A percentile compares a stretch with the other conserved stretches of the same genome.
These are phyloP conservation scores for Zygnema circumcarinatum DNA, from an alignment of 139 green algal genomes.

Conservation along the genomic window DNA sequence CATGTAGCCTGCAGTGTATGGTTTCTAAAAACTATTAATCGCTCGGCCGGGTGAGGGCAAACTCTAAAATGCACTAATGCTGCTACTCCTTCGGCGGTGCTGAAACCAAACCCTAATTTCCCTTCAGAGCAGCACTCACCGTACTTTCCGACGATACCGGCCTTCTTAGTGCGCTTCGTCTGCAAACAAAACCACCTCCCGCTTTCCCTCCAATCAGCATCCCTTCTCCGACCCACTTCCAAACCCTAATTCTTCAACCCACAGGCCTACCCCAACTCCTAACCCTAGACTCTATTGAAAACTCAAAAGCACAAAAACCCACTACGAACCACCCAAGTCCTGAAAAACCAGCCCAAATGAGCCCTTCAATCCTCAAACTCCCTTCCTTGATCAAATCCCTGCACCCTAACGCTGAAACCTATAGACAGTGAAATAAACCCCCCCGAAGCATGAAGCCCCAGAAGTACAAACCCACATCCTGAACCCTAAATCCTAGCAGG, in stretches of 20 bases:
- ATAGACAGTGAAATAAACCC: not conserved
- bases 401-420: not conserved
- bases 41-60: too few species aligned
- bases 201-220: too few species aligned
- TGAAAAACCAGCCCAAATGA: not conserved
- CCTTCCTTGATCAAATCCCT: not conserved
- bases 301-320: not conserved
- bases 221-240: not conserved
- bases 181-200: too few species aligned
- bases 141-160: conserved; percentile 99
- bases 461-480: not conserved
- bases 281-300: not conserved
- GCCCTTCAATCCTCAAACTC: not conserved
- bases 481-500: not conserved
- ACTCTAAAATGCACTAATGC: too few species aligned
- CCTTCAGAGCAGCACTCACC: conserved; percentile 66
- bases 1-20: too few species aligned
- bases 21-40: too few species aligned
- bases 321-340: too few species aligned
- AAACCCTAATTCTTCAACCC: not conserved
- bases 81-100: too few species aligned
- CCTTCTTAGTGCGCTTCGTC: conserved; percentile 99
- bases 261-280: not conserved
- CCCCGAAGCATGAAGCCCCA: not conserved
- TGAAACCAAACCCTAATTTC: too few species aligned